Percentiles rank a stretch among this genome's conserved stretches.
Evolutionary conservation across 208 protist genomes (phyloP).

Genomic region (Trypanosoma rangeli): DNA sequence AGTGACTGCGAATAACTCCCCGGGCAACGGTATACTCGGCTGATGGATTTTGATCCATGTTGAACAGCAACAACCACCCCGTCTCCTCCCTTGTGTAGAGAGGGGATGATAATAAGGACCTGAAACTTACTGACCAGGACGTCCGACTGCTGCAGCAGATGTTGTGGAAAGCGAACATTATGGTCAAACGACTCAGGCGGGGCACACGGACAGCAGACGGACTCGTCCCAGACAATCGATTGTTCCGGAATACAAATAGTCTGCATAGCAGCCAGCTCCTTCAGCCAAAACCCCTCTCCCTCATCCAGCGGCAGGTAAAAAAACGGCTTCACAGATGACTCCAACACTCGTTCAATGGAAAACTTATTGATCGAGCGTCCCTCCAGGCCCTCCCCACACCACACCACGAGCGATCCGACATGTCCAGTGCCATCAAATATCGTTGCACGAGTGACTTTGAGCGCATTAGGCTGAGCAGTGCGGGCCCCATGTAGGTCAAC

Average conservation of each 20-base stretch:
- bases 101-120: conserved; percentile 57
- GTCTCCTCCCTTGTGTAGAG: conserved; percentile 52
- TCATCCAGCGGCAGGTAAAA: conserved; percentile 85
- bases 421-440: conserved; percentile 68
- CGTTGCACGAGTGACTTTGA: conserved; percentile 40
- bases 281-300: conserved; percentile 78
- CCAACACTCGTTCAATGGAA: conserved; percentile 24
- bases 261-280: conserved; percentile 56
- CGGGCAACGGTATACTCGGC: conserved; percentile 74
- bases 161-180: conserved; percentile 45
- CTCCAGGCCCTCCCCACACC: conserved; percentile 8
- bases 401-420: conserved; percentile 59
- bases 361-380: conserved; percentile 31
- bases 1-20: conserved; percentile 53
- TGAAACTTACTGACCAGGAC: conserved; percentile 68
- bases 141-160: conserved; percentile 42
- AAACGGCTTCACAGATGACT: conserved; percentile 37
- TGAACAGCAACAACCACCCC: conserved; percentile 68
- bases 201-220: conserved; percentile 34
- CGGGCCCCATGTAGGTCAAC: conserved; percentile 62
- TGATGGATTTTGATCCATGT: conserved; percentile 50
- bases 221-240: conserved; percentile 60
- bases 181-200: conserved; percentile 15
- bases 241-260: conserved; percentile 47
- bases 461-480: conserved; percentile 42